A percentile compares a stretch with the other conserved stretches of the same genome.
Conservation (phyloP, 805 yeast genomes). For the Teunomyces barrocoloradensis region DNA sequence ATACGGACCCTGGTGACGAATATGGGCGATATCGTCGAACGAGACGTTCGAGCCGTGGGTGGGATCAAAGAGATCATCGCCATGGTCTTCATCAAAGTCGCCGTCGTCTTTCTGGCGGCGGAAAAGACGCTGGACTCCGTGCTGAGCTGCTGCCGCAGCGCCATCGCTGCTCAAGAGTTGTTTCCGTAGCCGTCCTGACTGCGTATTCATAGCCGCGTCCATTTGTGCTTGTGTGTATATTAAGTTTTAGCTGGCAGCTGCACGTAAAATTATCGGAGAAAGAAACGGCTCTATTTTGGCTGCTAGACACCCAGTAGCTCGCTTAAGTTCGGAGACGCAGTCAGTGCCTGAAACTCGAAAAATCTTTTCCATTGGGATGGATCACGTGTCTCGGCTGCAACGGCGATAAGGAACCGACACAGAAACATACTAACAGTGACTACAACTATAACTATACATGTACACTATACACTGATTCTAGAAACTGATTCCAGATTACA, state of each 20-base stretch:
- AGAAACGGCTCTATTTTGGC: neutral
- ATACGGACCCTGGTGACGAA: constrained; percentile 66
- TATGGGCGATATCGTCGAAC: constrained; percentile 61
- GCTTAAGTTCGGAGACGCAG: neutral
- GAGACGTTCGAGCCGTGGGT: constrained; percentile 45
- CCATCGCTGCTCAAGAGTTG: constrained; percentile 32
- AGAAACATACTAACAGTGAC: too few relatives aligned
- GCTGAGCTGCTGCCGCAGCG: constrained; percentile 17
- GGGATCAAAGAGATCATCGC: constrained; percentile 34
- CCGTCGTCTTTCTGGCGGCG: constrained; percentile 33
- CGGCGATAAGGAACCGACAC: too few relatives aligned
- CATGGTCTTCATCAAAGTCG: constrained; percentile 37
- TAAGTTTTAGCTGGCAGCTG: neutral
- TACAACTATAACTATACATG: too few relatives aligned
- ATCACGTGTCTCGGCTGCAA: neutral
- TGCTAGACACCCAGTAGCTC: neutral
- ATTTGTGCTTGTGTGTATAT: neutral
- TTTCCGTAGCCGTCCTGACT: constrained; percentile 28
- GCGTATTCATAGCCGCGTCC: constrained; percentile 8
- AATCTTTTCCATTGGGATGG: neutral
- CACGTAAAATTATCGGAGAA: neutral
- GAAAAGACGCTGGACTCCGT: constrained; percentile 37
- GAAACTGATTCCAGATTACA: too few relatives aligned
- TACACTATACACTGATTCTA: too few relatives aligned
- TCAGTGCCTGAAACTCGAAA: neutral